A percentile compares a stretch with the other conserved stretches of the same genome.
phyloP scores from a whole-genome alignment of 164 flowering plant species.

The Macadamia tetraphylla region DNA sequence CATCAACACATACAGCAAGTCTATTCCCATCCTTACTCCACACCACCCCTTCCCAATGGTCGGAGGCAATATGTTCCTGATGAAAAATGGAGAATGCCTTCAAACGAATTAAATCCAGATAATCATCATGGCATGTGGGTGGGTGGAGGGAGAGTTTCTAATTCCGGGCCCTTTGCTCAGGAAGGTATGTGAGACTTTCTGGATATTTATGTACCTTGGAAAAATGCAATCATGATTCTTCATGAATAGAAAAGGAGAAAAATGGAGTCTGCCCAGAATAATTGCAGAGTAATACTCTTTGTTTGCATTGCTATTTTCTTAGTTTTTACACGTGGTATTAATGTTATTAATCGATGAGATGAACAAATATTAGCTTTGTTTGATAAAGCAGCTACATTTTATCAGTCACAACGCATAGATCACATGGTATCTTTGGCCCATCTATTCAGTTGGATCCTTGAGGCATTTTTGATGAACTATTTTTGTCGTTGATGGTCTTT shows the following conservation, averaged over 20 bases:
- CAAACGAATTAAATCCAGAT: constrained; percentile 41
- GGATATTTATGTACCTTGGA: not conserved
- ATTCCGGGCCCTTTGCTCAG: constrained; percentile 47
- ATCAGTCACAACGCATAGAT: too few species aligned
- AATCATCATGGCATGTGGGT: constrained; percentile 55
- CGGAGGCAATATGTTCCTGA: constrained; percentile 46
- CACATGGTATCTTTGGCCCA: too few species aligned
- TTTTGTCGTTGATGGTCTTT: too few species aligned
- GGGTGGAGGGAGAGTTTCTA: constrained; percentile 43
- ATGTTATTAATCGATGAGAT: too few species aligned
- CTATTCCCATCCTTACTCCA: constrained; percentile 40
- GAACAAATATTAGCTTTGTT: too few species aligned
- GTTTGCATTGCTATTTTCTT: too few species aligned
- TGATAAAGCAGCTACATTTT: too few species aligned
- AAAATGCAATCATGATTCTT: not conserved
- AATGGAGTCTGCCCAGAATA: too few species aligned
- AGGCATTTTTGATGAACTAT: constrained; percentile 23
- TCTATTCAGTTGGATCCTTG: constrained; percentile 24
- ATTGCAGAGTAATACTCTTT: too few species aligned
- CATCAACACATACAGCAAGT: constrained; percentile 55
- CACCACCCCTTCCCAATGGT: constrained; percentile 50
- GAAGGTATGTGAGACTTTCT: constrained; percentile 44
- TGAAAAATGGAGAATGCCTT: constrained; percentile 64
- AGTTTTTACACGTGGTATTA: too few species aligned
- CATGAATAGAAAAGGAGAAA: not conserved